Base-by-base conservation (phyloP, 768 basidiomycete species). In the Cubamyces lactineus region DNA sequence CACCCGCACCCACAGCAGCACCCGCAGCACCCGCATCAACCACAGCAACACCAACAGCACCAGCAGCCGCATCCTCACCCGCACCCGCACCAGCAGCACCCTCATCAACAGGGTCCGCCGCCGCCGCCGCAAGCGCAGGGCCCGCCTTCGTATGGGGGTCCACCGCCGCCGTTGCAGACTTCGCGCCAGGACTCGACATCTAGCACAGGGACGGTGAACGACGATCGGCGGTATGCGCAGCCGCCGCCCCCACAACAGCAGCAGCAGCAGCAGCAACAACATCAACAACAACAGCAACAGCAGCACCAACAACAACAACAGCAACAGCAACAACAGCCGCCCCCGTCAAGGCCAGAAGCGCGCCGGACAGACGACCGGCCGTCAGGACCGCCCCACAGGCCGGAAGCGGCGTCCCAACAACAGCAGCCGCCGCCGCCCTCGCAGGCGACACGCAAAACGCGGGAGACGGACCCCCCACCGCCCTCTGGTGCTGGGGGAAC, bases 291-390 rank as follows among this genome's bases (percentile, higher is more conserved):
- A n/a, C n/a, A n/a, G n/a, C n/a, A n/a, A n/a, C 28, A 30, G 28
- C 28, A 30, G 8, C 28, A 30, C 8, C 28, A 30, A 30, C 28
- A 30, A 8, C 28, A 30, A 8, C 28, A 30, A 8, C 28, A 30
- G 28, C 28, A 30, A 30, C 28, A 30, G 8, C 28, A 30, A 30
- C 28, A 30, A 42, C 41, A 42, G n/a, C 41, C 41, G 45, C 62
- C 62, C 11, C 64, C 65, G 1, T 15, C 65, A n/a, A 52, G 67
- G 30, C 62, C 59, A n/a, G 67, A 66, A n/a, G 43, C 60, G 7
- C 63, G 66, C 40, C 53, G 70, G 30, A 53, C 57, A 19, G 69
- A 72, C 6, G 71, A 69, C n/a, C 67, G 67, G 38, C 42, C 63
- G 5, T 49, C 65, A 12, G 67, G 64, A 15, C 42, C 61, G 8